Conservation (phyloP, 345 rosid species). For the Pugionium cornutum region DNA sequence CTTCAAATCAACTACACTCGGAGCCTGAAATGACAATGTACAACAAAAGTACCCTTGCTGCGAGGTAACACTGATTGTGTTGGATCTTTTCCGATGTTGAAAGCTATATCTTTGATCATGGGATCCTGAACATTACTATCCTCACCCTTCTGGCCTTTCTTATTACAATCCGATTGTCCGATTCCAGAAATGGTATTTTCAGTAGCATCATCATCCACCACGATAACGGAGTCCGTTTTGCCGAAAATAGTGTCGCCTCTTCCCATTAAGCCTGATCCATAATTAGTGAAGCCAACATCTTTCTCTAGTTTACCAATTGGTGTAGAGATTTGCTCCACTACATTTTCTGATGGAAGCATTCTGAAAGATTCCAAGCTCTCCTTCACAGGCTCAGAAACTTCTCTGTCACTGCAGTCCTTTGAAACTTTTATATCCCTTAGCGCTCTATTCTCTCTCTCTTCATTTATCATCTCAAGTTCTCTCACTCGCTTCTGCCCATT, state of each 20-base stretch:
- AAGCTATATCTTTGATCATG: conserved; percentile 39
- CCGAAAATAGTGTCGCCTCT: not conserved
- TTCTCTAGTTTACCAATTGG: conserved; percentile 38
- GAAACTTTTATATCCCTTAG: conserved; percentile 63
- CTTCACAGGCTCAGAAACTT: conserved; percentile 10
- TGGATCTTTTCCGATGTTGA: conserved; percentile 60
- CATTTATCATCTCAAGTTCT: conserved; percentile 62
- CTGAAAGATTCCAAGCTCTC: conserved; percentile 34
- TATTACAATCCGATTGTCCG: conserved; percentile 34
- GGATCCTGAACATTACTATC: conserved; percentile 30
- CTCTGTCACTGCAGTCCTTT: conserved; percentile 37
- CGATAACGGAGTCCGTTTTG: conserved; percentile 21
- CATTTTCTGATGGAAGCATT: conserved; percentile 33
- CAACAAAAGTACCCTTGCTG: conserved; percentile 53
- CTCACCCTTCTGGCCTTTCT: conserved; percentile 26
- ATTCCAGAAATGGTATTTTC: conserved; percentile 25
- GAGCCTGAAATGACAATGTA: conserved; percentile 13
- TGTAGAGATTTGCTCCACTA: conserved; percentile 24
- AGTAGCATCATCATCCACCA: conserved; percentile 30
- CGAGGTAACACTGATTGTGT: conserved; percentile 37
- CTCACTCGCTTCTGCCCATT: conserved; percentile 57
- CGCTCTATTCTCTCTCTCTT: conserved; percentile 63
- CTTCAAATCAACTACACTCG: conserved; percentile 4
- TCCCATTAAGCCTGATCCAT: conserved; percentile 26
- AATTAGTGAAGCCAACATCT: conserved; percentile 34